phyloP scores from a whole-genome alignment of 352 stramenopile species.

The Globisporangium spiculum region DNA sequence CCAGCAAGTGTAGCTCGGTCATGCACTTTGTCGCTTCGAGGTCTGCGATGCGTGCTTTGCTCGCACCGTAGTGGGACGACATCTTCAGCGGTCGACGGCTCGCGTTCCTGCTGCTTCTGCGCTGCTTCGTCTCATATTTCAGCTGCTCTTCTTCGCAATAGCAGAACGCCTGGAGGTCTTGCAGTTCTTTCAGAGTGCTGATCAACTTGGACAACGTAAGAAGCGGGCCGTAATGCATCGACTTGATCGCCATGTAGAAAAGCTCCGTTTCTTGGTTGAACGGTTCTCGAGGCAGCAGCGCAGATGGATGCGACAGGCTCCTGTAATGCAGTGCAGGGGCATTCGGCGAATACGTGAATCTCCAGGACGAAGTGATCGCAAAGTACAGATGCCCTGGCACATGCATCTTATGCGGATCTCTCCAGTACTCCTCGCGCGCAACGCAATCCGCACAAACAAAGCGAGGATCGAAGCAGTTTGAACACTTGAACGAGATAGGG shows the following conservation, averaged over 20 bases:
- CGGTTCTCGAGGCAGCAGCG: slow-evolving; percentile 51
- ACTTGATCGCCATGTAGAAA: slow-evolving; percentile 63
- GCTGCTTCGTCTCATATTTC: slow-evolving; percentile 31
- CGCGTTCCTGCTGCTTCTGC: slow-evolving; percentile 9
- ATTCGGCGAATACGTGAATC: slow-evolving; percentile 26
- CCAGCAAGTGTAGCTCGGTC: slow-evolving; percentile 58
- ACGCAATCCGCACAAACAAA: slow-evolving; percentile 54
- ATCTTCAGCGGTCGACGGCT: slow-evolving; percentile 32
- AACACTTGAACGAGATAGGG: slow-evolving; percentile 54
- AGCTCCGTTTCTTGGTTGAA: slow-evolving; percentile 55
- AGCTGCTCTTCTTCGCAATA: slow-evolving; percentile 54
- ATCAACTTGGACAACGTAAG: slow-evolving; percentile 51
- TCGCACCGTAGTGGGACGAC: slow-evolving; percentile 58
- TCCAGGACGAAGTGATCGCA: slow-evolving; percentile 46
- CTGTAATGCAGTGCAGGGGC: slow-evolving; percentile 30
- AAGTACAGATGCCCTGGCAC: slow-evolving; percentile 68
- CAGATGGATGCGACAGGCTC: slow-evolving; percentile 45
- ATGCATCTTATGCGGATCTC: slow-evolving; percentile 51
- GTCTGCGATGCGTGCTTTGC: slow-evolving; percentile 50
- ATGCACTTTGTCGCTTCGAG: slow-evolving; percentile 44
- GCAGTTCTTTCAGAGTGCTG: slow-evolving; percentile 50
- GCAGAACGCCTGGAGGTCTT: slow-evolving; percentile 65
- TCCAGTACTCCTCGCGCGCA: slow-evolving; percentile 39
- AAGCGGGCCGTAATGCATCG: slow-evolving; percentile 65
- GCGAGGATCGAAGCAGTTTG: slow-evolving; percentile 50